Conservation (phyloP, 2,329 filamentous ascomycete genomes). For the Cytospora schulzeri region DNA sequence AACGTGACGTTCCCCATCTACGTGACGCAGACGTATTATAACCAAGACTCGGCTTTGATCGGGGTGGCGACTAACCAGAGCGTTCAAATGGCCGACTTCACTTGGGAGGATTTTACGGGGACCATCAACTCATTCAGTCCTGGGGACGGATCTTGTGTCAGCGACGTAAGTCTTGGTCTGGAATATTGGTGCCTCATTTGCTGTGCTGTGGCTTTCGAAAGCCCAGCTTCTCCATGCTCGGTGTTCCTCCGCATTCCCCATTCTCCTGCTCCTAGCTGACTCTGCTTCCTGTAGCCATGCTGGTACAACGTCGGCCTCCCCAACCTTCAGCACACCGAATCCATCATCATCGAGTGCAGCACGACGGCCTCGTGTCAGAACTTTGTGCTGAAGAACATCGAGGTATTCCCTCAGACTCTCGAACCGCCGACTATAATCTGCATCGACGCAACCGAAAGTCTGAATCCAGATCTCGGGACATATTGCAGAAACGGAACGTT, state of each 20-base stretch:
- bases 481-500: neutral
- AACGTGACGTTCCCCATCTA: slow-evolving; percentile 50
- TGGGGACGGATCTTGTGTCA: slow-evolving; percentile 6
- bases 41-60: slow-evolving; percentile 37
- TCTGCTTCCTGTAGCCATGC: neutral
- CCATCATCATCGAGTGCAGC: neutral
- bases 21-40: slow-evolving; percentile 48
- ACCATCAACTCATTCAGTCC: neutral
- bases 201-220: neutral
- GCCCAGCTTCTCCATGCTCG: neutral
- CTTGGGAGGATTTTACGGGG: neutral
- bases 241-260: neutral
- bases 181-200: neutral
- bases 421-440: neutral
- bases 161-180: neutral
- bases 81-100: neutral
- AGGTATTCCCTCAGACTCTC: neutral
- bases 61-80: neutral
- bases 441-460: neutral
- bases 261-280: neutral
- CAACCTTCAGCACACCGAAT: neutral
- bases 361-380: neutral
- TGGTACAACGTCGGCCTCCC: neutral
- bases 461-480: neutral
- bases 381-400: neutral